Evolutionary conservation across 257 asterid species (phyloP).

Genomic region (Capsicum pubescens): DNA sequence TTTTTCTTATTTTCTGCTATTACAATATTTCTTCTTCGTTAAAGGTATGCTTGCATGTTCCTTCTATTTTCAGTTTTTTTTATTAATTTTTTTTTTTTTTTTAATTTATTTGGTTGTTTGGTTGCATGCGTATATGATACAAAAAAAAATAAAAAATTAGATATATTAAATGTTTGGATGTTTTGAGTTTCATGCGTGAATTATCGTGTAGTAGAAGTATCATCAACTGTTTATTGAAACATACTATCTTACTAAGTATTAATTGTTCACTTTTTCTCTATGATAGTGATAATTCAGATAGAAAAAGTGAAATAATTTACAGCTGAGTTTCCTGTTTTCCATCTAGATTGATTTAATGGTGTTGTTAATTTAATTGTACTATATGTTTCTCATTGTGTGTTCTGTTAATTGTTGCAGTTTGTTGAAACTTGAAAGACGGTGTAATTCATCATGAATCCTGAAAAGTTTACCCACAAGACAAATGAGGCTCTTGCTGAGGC

Average conservation of each 20-base stretch:
- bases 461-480: conserved; percentile 74
- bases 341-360: background rate
- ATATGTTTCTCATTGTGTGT: background rate
- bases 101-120: too few relatives aligned
- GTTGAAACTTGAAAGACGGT: background rate
- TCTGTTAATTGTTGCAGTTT: background rate
- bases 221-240: too few relatives aligned
- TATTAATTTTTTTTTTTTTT: background rate
- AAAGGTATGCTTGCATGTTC: background rate
- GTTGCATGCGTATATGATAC: too few relatives aligned
- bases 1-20: background rate
- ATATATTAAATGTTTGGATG: too few relatives aligned
- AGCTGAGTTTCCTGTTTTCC: background rate
- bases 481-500: conserved; percentile 69
- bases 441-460: conserved; percentile 63
- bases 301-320: too few relatives aligned
- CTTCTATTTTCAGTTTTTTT: background rate
- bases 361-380: too few relatives aligned
- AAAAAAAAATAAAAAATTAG: too few relatives aligned
- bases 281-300: too few relatives aligned
- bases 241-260: too few relatives aligned
- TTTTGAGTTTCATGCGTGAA: too few relatives aligned
- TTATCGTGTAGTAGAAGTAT: too few relatives aligned
- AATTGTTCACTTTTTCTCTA: too few relatives aligned
- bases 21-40: background rate